Percentiles rank a stretch among this genome's conserved stretches.
Evolutionary conservation across 257 asterid species (phyloP).

Genomic region (Jacaranda copaia): DNA sequence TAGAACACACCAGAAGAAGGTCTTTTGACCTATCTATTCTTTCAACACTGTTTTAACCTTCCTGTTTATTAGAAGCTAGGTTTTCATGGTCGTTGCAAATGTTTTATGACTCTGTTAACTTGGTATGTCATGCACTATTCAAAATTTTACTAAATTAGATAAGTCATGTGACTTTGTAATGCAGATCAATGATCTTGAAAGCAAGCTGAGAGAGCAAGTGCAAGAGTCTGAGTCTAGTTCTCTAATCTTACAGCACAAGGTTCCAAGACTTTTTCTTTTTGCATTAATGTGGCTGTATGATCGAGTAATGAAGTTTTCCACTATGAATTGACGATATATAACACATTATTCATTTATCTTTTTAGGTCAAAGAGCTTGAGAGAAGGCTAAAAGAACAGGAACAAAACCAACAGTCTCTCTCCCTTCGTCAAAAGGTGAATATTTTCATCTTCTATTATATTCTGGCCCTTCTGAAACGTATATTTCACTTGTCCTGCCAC

Average conservation of each 20-base stretch:
- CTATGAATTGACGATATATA: neutral
- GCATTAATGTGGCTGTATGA: conserved; percentile 9
- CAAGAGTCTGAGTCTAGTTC: conserved; percentile 62
- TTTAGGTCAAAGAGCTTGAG: conserved; percentile 77
- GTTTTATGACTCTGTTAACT: neutral
- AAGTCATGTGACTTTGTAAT: conserved; percentile 14
- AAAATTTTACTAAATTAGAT: neutral
- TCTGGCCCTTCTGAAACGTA: neutral
- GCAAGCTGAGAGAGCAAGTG: conserved; percentile 64
- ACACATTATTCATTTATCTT: conserved; percentile 14
- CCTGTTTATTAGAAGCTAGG: neutral
- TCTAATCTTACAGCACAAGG: conserved; percentile 72
- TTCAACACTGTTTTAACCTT: neutral
- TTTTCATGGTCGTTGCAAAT: too few relatives aligned
- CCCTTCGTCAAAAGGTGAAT: conserved; percentile 65
- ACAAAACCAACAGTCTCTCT: conserved; percentile 52
- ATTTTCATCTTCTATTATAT: neutral
- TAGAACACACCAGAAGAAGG: conserved; percentile 73
- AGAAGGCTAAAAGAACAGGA: conserved; percentile 55
- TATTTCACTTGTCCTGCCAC: too few relatives aligned
- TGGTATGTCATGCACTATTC: too few relatives aligned
- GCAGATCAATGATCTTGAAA: conserved; percentile 89
- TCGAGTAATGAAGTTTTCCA: neutral
- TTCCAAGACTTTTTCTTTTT: conserved; percentile 31
- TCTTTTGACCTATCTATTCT: neutral